These are phyloP conservation scores for Ophiocordyceps unilateralis DNA, from an alignment of 2,329 filamentous ascomycete genomes.

Conservation along the genomic window DNA sequence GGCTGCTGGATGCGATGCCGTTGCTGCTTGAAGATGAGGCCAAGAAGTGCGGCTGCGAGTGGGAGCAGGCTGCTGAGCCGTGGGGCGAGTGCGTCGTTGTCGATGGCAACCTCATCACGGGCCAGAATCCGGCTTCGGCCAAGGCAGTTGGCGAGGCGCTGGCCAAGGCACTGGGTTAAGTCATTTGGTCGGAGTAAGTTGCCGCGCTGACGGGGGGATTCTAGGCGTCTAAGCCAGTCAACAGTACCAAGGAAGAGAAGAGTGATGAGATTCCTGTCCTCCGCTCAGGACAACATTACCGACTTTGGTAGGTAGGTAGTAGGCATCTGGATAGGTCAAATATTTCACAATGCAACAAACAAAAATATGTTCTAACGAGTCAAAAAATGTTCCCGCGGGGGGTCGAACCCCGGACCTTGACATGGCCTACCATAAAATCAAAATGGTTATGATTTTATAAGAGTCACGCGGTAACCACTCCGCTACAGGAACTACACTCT, in stretches of 20 bases:
- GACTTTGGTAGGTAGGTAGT: too few species aligned
- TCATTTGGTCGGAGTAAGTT: neutral
- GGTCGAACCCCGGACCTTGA: conserved; percentile 13
- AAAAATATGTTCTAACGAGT: too few species aligned
- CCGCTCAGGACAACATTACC: too few species aligned
- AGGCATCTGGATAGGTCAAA: too few species aligned
- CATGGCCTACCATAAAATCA: conserved; percentile 8
- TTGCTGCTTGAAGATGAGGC: conserved; percentile 41
- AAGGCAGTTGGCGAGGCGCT: conserved; percentile 33
- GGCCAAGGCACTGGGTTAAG: conserved; percentile 23
- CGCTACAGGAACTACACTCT: conserved; percentile 9
- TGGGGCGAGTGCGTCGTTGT: conserved; percentile 32
- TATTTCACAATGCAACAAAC: too few species aligned
- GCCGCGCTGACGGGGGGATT: neutral
- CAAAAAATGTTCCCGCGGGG: conserved; percentile 10
- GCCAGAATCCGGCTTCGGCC: conserved; percentile 39
- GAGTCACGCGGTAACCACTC: conserved; percentile 14
- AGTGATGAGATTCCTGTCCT: too few species aligned
- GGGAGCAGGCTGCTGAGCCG: conserved; percentile 33
- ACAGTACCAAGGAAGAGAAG: too few species aligned
- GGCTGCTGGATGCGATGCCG: conserved; percentile 35
- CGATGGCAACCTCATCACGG: conserved; percentile 35
- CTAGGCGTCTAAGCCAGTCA: neutral
- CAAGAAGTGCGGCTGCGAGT: conserved; percentile 33
- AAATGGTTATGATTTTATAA: conserved; percentile 9